A percentile compares a stretch with the other conserved stretches of the same genome.
phyloP scores from a whole-genome alignment of 192 early-diverging fungal species.

The Coemansia biformis region DNA sequence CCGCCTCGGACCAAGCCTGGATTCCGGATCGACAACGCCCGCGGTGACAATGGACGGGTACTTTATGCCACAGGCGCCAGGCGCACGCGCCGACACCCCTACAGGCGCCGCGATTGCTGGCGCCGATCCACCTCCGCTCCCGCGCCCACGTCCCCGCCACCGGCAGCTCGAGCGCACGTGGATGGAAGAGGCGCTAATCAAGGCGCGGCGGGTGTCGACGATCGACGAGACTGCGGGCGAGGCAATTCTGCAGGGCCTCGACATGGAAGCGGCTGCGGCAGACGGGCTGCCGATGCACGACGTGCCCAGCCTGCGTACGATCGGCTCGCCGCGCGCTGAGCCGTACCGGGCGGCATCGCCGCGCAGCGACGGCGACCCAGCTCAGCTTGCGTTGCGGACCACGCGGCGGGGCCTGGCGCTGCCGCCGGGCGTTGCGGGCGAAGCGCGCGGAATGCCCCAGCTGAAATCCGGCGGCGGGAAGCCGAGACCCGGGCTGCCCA shows the following conservation, averaged over 20 bases:
- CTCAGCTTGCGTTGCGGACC: background rate
- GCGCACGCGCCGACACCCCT: background rate
- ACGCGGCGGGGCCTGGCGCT: conserved; percentile 18
- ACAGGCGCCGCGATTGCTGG: background rate
- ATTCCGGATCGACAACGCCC: conserved; percentile 41
- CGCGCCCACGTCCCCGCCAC: conserved; percentile 33
- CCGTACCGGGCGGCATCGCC: conserved; percentile 1
- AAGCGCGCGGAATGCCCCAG: conserved; percentile 6
- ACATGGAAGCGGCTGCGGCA: conserved; percentile 5
- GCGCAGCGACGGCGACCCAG: conserved; percentile 10
- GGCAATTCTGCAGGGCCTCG: conserved; percentile 39
- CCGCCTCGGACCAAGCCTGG: conserved; percentile 44
- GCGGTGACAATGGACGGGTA: conserved; percentile 52
- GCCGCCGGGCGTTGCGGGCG: conserved; percentile 2
- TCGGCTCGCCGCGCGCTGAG: conserved; percentile 8
- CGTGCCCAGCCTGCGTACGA: conserved; percentile 9
- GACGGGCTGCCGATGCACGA: background rate
- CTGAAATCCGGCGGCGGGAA: conserved; percentile 10
- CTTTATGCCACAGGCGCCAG: conserved; percentile 28
- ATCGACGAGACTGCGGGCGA: conserved; percentile 47
- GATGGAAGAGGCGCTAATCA: conserved; percentile 52
- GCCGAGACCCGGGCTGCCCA: conserved; percentile 13
- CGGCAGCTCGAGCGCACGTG: conserved; percentile 47
- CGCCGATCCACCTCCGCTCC: conserved; percentile 2
- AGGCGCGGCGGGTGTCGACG: conserved; percentile 47